A percentile compares a stretch with the other conserved stretches of the same genome.
These are phyloP conservation scores for Haematococcus lacustris DNA, from an alignment of 139 green algal genomes.

Conservation along the genomic window DNA sequence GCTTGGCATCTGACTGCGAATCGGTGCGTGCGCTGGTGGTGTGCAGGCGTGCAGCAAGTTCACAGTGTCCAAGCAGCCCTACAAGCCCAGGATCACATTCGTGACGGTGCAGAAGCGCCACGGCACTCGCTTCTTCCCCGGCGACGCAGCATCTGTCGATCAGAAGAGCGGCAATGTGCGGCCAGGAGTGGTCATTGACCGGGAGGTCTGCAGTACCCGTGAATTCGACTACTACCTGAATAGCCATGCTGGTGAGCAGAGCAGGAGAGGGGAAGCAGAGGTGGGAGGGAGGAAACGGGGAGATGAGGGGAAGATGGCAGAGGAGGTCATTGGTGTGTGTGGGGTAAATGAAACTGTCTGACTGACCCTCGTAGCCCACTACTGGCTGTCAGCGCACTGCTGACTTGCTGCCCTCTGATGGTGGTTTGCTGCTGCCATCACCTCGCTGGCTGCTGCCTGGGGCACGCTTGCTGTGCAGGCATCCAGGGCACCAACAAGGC, in stretches of 20 bases:
- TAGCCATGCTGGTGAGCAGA: constrained; percentile 53
- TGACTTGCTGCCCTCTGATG: too few species aligned
- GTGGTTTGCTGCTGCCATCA: too few species aligned
- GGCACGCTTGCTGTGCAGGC: neutral
- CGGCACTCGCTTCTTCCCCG: constrained; percentile 53
- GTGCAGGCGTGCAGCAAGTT: neutral
- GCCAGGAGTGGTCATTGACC: constrained; percentile 69
- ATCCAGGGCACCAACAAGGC: constrained; percentile 44
- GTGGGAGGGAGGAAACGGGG: too few species aligned
- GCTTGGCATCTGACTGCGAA: too few species aligned
- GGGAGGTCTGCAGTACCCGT: constrained; percentile 39
- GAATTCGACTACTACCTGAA: constrained; percentile 89
- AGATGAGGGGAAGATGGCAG: too few species aligned
- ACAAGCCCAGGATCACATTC: constrained; percentile 76
- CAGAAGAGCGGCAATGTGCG: constrained; percentile 40
- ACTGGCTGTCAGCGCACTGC: too few species aligned
- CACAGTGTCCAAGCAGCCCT: constrained; percentile 6
- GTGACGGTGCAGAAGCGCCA: constrained; percentile 78
- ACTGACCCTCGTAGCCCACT: too few species aligned
- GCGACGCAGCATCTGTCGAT: neutral
- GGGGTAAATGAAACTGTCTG: too few species aligned
- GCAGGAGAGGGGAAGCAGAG: too few species aligned
- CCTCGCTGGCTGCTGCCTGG: too few species aligned
- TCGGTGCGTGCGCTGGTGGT: neutral
- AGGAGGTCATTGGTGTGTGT: too few species aligned